Percentiles rank a stretch among this genome's conserved stretches.
Evolutionary conservation across 805 yeast genomes (phyloP).

Genomic region (Nakazawaea holstii): DNA sequence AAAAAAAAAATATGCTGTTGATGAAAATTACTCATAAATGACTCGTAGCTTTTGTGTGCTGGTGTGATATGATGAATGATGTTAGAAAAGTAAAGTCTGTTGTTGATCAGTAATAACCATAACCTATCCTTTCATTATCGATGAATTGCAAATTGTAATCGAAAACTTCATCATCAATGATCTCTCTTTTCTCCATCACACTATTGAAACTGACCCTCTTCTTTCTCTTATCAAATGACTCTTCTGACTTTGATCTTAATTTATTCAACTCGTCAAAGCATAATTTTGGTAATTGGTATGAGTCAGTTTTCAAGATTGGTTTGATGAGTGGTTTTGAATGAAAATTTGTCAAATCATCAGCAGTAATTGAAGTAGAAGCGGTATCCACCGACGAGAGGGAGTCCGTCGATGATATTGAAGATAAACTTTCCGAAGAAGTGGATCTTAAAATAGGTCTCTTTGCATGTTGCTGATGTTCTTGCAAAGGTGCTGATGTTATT

Average conservation of each 20-base stretch:
- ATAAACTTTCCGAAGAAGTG: slow-evolving; percentile 8
- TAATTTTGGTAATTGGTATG: neutral
- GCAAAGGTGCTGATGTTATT: neutral
- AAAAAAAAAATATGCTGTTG: too few relatives aligned
- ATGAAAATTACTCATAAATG: neutral
- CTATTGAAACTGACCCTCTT: slow-evolving; percentile 36
- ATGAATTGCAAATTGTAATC: slow-evolving; percentile 29
- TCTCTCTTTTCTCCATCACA: slow-evolving; percentile 39
- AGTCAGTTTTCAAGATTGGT: slow-evolving; percentile 4
- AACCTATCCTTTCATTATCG: slow-evolving; percentile 10
- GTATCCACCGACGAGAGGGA: slow-evolving; percentile 5
- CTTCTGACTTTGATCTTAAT: slow-evolving; percentile 6
- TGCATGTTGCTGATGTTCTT: neutral
- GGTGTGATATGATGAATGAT: neutral
- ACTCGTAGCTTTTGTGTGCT: neutral
- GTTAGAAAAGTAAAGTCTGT: too few relatives aligned
- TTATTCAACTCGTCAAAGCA: neutral
- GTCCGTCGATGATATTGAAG: slow-evolving; percentile 4
- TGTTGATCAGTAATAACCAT: slow-evolving; percentile 1
- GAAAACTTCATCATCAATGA: slow-evolving; percentile 35
- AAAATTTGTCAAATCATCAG: slow-evolving; percentile 7
- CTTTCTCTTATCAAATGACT: slow-evolving; percentile 7
- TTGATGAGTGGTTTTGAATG: slow-evolving; percentile 8
- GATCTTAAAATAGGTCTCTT: neutral
- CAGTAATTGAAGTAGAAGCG: slow-evolving; percentile 3